These are phyloP conservation scores for Conringia planisiliqua DNA, from an alignment of 345 rosid species.

Conservation along the genomic window DNA sequence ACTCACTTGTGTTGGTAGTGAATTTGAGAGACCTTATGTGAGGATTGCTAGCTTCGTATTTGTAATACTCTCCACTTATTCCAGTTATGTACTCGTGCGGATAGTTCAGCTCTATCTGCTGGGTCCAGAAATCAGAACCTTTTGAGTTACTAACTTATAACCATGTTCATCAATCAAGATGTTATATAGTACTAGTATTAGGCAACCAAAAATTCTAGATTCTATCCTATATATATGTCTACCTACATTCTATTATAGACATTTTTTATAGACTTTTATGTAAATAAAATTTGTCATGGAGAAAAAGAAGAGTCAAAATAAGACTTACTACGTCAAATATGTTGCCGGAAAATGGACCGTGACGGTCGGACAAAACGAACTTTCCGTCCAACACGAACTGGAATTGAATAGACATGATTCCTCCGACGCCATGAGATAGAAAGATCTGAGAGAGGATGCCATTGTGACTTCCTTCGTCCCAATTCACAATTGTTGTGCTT, in stretches of 20 bases:
- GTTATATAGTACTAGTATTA: no score
- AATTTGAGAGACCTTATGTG: slow-evolving; percentile 29
- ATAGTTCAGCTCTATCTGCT: slow-evolving; percentile 29
- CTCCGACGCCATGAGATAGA: slow-evolving; percentile 7
- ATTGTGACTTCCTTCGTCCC: slow-evolving; percentile 28
- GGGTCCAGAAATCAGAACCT: slow-evolving; percentile 8
- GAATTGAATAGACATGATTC: slow-evolving; percentile 30
- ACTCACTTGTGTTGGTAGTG: slow-evolving; percentile 24
- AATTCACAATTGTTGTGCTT: slow-evolving; percentile 23
- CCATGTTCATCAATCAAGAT: not conserved
- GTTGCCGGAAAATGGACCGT: slow-evolving; percentile 27
- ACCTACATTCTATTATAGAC: no score
- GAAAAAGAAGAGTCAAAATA: not conserved
- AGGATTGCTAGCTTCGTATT: slow-evolving; percentile 28
- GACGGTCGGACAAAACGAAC: slow-evolving; percentile 23
- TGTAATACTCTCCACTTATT: slow-evolving; percentile 29
- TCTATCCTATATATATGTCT: not conserved
- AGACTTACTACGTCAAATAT: slow-evolving; percentile 33
- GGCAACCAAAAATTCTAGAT: not conserved
- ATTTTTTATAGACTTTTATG: no score
- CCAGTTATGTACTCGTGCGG: slow-evolving; percentile 31
- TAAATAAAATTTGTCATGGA: not conserved
- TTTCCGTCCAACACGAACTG: slow-evolving; percentile 19
- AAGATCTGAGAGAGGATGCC: slow-evolving; percentile 29
- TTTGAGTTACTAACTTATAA: not conserved